Percentiles rank a stretch among this genome's conserved stretches.
phyloP scores from a whole-genome alignment of 768 basidiomycete genomes.

The Coprinopsis sp. region DNA sequence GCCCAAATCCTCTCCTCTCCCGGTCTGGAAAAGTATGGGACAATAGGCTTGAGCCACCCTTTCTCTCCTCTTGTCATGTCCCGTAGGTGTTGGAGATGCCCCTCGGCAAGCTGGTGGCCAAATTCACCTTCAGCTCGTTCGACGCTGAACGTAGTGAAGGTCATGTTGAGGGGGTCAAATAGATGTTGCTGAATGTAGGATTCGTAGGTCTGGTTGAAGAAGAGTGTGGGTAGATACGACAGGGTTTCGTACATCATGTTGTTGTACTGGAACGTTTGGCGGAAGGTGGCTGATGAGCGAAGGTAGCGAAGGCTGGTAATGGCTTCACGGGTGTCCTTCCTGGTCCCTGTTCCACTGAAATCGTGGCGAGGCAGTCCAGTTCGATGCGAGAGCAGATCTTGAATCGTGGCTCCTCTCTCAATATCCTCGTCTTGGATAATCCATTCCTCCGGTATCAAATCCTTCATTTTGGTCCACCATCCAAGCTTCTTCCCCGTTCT shows the following conservation, averaged over 20 bases:
- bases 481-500: conserved; percentile 22
- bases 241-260: conserved; percentile 42
- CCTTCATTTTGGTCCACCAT: conserved; percentile 34
- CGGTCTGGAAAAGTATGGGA: conserved; percentile 36
- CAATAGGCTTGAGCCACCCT: conserved; percentile 29
- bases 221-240: conserved; percentile 32
- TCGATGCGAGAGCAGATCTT: conserved; percentile 40
- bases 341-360: conserved; percentile 27
- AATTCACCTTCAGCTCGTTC: conserved; percentile 26
- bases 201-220: conserved; percentile 37
- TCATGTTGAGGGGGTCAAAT: conserved; percentile 36
- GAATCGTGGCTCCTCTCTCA: conserved; percentile 28
- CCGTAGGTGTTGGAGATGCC: conserved; percentile 30
- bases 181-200: conserved; percentile 35
- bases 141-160: conserved; percentile 35
- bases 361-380: conserved; percentile 45
- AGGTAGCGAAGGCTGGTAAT: conserved; percentile 34
- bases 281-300: conserved; percentile 34
- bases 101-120: conserved; percentile 25
- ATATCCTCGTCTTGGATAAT: conserved; percentile 34
- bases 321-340: conserved; percentile 26
- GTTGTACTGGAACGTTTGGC: conserved; percentile 42
- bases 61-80: conserved; percentile 26
- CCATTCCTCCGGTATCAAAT: conserved; percentile 36
- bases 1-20: conserved; percentile 38